A percentile compares a stretch with the other conserved stretches of the same genome.
phyloP scores from a whole-genome alignment of 1,284 basidiomycete genomes.

The Amylostereum areolatum region DNA sequence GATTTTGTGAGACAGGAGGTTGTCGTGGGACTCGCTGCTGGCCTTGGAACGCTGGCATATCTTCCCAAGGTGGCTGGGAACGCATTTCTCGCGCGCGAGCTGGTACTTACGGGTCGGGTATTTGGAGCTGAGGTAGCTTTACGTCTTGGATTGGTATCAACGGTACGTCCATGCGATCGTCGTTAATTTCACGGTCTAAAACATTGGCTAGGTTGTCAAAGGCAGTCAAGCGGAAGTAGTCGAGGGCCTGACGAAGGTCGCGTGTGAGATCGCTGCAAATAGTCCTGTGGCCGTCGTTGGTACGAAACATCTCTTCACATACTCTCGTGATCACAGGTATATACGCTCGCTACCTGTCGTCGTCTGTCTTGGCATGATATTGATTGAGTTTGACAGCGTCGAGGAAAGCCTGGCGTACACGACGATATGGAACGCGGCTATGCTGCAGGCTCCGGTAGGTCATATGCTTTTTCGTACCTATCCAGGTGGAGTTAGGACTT shows the following conservation, averaged over 20 bases:
- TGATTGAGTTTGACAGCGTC: no score
- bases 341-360: no score
- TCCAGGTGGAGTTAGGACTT: no score
- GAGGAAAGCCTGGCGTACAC: no score
- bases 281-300: conserved; percentile 78
- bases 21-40: conserved; percentile 85
- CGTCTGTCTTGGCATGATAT: no score
- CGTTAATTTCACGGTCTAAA: no score
- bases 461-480: no score
- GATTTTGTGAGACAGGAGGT: conserved; percentile 67
- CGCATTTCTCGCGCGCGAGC: conserved; percentile 72
- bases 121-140: conserved; percentile 73
- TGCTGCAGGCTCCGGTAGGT: no score
- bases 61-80: conserved; percentile 82
- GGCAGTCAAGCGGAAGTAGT: conserved; percentile 60
- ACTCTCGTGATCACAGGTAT: conserved; percentile 74
- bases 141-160: conserved; percentile 73
- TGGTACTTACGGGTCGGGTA: conserved; percentile 71
- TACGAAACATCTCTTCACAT: conserved; percentile 74
- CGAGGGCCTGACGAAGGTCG: conserved; percentile 59
- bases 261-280: conserved; percentile 66
- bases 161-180: no score
- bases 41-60: conserved; percentile 85
- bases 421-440: no score
- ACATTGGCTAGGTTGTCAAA: conserved; percentile 49